Conservation (phyloP, 768 basidiomycete genomes). For the Cyclocybe aegerita region DNA sequence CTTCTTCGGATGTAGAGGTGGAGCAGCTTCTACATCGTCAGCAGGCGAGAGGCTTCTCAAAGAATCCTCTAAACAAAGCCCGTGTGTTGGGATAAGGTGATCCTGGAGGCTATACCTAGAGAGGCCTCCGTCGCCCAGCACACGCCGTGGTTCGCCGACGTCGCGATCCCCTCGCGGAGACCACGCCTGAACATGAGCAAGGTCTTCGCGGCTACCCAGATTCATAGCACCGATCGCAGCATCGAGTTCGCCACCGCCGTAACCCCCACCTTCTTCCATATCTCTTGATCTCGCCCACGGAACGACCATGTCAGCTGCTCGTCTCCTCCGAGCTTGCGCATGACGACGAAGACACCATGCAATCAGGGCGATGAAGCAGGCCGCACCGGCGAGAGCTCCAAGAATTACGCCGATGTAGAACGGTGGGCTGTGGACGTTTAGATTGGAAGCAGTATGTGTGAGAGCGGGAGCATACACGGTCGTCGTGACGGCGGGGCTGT, state of each 20-base stretch:
- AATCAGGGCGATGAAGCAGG: constrained; percentile 44
- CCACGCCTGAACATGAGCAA: constrained; percentile 29
- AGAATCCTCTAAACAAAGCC: constrained; percentile 21
- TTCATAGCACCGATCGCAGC: constrained; percentile 20
- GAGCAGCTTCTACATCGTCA: constrained; percentile 4
- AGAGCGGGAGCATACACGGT: constrained; percentile 9
- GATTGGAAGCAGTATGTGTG: constrained; percentile 5
- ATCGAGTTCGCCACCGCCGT: constrained; percentile 17
- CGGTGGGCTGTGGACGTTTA: constrained; percentile 33
- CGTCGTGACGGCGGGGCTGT: constrained; percentile 6
- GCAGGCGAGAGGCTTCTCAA: constrained; percentile 20
- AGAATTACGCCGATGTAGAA: constrained; percentile 53
- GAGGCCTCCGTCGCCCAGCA: constrained; percentile 23
- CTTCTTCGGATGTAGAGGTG: constrained; percentile 8
- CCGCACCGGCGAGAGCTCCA: constrained; percentile 43
- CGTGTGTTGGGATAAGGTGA: constrained; percentile 20
- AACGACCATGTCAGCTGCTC: constrained; percentile 32
- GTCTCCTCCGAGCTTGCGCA: constrained; percentile 30
- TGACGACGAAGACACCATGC: constrained; percentile 49
- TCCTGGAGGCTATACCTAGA: constrained; percentile 14
- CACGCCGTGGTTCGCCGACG: constrained; percentile 40
- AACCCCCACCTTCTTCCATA: constrained; percentile 19
- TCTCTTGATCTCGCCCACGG: constrained; percentile 31
- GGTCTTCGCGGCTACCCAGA: constrained; percentile 23
- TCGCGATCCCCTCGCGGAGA: constrained; percentile 40